A percentile compares a stretch with the other conserved stretches of the same genome.
These are phyloP conservation scores for Zoysia japonica DNA, from an alignment of 176 grass and related monocot species.

Conservation along the genomic window DNA sequence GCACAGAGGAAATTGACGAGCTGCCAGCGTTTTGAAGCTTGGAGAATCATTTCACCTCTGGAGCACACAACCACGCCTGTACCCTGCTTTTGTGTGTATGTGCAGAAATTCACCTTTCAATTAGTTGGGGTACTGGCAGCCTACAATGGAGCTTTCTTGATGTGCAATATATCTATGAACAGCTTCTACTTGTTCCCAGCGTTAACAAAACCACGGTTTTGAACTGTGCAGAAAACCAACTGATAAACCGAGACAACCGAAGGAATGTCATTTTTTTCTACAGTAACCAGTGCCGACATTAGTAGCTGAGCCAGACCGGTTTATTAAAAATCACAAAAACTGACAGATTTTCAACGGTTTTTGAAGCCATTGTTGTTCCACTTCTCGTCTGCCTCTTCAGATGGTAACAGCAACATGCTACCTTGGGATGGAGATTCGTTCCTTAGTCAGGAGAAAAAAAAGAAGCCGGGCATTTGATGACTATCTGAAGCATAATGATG, in stretches of 20 bases:
- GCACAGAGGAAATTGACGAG: background rate
- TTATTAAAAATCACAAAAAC: no score
- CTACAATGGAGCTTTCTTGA: background rate
- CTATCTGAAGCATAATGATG: conserved; percentile 25
- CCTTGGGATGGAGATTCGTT: background rate
- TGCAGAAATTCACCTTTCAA: background rate
- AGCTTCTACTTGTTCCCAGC: no score
- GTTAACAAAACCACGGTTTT: no score
- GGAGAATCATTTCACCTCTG: conserved; percentile 24
- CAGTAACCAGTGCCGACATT: no score
- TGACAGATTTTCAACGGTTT: no score
- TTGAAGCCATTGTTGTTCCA: background rate
- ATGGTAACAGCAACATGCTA: background rate
- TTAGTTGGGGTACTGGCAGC: background rate
- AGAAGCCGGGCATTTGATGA: background rate
- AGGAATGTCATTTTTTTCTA: no score
- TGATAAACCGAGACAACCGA: no score
- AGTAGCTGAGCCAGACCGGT: no score
- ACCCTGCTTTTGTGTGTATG: conserved; percentile 10
- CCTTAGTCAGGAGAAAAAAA: background rate
- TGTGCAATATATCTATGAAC: background rate
- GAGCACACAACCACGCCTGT: conserved; percentile 1
- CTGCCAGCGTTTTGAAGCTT: background rate
- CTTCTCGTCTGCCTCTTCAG: background rate
- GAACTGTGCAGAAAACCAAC: no score